Evolutionary conservation across 1,284 basidiomycete species (phyloP).

Genomic region (Moesziomyces sp.): DNA sequence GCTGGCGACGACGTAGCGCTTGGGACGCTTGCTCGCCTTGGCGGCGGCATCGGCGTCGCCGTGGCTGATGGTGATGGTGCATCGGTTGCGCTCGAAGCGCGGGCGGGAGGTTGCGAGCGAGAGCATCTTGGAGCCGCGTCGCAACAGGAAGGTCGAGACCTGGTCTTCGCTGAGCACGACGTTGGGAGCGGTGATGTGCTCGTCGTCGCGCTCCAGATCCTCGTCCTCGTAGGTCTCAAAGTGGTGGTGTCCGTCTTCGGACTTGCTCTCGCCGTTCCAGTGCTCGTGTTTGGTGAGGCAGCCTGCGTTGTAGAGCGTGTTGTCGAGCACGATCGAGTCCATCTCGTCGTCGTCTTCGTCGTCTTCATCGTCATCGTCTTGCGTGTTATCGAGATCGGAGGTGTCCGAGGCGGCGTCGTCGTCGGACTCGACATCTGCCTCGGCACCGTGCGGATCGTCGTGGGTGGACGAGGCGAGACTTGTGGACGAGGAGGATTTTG

Average conservation of each 20-base stretch:
- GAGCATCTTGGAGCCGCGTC: conserved; percentile 37
- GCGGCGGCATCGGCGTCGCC: conserved; percentile 57
- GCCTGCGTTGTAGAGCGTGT: conserved; percentile 61
- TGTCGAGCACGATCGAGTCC: conserved; percentile 54
- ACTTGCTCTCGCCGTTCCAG: conserved; percentile 35
- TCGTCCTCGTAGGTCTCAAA: conserved; percentile 45
- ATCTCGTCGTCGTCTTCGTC: conserved; percentile 41
- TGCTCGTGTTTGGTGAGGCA: conserved; percentile 56
- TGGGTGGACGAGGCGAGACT: conserved; percentile 14
- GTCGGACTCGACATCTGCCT: conserved; percentile 40
- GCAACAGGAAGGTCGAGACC: conserved; percentile 30
- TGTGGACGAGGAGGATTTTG: conserved; percentile 11
- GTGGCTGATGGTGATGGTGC: conserved; percentile 88
- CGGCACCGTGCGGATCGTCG: conserved; percentile 22
- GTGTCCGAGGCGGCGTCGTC: conserved; percentile 19
- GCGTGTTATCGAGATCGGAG: conserved; percentile 15
- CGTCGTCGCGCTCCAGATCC: conserved; percentile 36
- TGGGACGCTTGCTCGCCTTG: conserved; percentile 73
- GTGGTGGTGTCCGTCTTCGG: conserved; percentile 34
- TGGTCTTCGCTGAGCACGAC: conserved; percentile 46
- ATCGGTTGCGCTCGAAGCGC: conserved; percentile 87
- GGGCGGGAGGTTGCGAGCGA: conserved; percentile 71
- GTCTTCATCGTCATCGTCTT: conserved; percentile 20
- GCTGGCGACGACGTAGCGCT: conserved; percentile 87
- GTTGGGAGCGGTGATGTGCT: conserved; percentile 45